Evolutionary conservation across 192 early-diverging fungal species (phyloP).

Genomic region (Anaeromyces robustus): DNA sequence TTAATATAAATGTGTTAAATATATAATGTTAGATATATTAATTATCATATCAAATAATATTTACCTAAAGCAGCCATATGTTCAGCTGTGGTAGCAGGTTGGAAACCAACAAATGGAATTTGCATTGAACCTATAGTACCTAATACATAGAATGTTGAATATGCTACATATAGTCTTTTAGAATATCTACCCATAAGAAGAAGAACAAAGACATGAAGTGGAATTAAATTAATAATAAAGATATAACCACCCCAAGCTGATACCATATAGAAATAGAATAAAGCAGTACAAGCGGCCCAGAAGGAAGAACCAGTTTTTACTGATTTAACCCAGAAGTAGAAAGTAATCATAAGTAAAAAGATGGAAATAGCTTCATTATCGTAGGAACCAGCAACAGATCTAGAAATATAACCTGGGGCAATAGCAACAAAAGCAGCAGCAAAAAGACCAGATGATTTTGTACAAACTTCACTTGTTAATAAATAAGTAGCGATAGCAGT

Average conservation of each 20-base stretch:
- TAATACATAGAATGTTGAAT: constrained; percentile 94
- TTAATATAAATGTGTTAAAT: no score
- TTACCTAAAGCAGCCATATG: constrained; percentile 99
- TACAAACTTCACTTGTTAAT: constrained; percentile 82
- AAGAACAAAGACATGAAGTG: constrained; percentile 86
- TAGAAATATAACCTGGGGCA: constrained; percentile 99
- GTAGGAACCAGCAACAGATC: constrained; percentile 99
- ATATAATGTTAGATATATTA: no score
- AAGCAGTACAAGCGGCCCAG: constrained; percentile 67
- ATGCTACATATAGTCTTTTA: constrained; percentile 83
- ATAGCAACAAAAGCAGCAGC: constrained; percentile 97
- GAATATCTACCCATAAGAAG: constrained; percentile 94
- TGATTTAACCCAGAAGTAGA: constrained; percentile 96
- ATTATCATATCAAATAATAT: no score
- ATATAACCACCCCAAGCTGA: constrained; percentile 99
- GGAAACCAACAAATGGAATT: constrained; percentile 99
- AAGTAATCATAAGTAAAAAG: constrained; percentile 93
- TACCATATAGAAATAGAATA: constrained; percentile 99
- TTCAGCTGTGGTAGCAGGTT: constrained; percentile 89
- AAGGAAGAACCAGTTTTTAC: constrained; percentile 86
- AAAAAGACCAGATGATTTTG: constrained; percentile 78
- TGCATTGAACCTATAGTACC: constrained; percentile 97
- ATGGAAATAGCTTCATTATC: constrained; percentile 99
- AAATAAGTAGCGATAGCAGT: constrained; percentile 94
- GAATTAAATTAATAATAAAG: constrained; percentile 98